Evolutionary conservation across 768 basidiomycete genomes (phyloP), one percentile per base, ranked within the genome.

Genomic region (Chalciporus pseudorubinellus): DNA sequence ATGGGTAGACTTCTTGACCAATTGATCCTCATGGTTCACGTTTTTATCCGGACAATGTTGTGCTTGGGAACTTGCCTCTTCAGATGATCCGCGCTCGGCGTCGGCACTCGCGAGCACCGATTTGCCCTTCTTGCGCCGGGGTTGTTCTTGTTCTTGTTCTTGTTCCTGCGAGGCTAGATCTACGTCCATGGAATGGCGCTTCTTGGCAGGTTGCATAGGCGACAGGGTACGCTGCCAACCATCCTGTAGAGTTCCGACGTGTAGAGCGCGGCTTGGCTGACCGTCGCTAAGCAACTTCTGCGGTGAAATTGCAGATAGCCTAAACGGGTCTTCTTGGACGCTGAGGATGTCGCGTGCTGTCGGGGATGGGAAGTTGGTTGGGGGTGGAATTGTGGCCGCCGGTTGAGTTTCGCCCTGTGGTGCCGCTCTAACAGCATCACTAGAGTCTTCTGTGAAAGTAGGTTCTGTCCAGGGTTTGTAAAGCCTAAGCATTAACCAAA

Each of bases 251-350:
- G 19, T 18, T 56, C 56, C 50, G 55, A 51, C 44, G 46, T 40
- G 3, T 18, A 45, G 51, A 53, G 55, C 39, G 34, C 46, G 47
- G 29, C 44, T 29, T 57, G 49, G 33, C 38, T 28, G 41, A 16
- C 36, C 39, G 34, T 28, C 33, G 4, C 48, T 26, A 49, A 11
- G 46, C 24, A 48, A 58, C 39, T 70, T 70, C 48, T 56, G 53
- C 53, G 79, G 79, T 6, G 81, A 82, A 57, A 81, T 68, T 59
- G 82, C 77, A 36, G 80, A 81, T 55, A 80, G 40, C 42, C 77
- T 78, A 36, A 82, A 60, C 28, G 67, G 69, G 21, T 48, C 49
- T 29, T 50, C 41, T 29, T 47, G 36, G 11, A 26, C 16, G 24
- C 29, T 20, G 10, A 51, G 10, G 22, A 19, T 50, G 26, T 46